phyloP scores from a whole-genome alignment of 139 green algal genomes.

The Asterochloris erici region DNA sequence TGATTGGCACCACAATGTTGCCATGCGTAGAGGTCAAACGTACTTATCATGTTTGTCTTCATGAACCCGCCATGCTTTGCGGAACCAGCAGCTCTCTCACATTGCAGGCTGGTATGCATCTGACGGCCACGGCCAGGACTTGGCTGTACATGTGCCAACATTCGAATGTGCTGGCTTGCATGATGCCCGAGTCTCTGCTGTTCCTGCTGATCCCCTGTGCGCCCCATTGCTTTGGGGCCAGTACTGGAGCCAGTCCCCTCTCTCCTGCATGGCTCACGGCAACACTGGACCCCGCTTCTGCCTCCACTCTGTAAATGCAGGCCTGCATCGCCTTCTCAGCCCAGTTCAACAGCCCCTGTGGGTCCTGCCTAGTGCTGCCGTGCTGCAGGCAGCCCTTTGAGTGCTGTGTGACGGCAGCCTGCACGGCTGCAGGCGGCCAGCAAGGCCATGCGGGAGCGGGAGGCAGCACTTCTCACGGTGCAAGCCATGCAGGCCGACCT shows the following conservation, averaged over 20 bases:
- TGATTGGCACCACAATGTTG: not conserved
- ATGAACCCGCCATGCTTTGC: not conserved
- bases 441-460: constrained; percentile 52
- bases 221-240: not conserved
- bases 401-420: not conserved
- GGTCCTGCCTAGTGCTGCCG: not conserved
- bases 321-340: not conserved
- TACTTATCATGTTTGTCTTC: not conserved
- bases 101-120: not conserved
- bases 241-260: not conserved
- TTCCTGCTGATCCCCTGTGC: not conserved
- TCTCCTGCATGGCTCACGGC: no score
- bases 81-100: not conserved
- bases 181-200: not conserved
- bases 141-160: not conserved
- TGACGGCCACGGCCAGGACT: not conserved
- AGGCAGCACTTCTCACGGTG: constrained; percentile 59
- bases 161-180: not conserved
- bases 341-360: not conserved
- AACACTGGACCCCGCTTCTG: not conserved
- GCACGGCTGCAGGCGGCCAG: constrained; percentile 23
- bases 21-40: no score
- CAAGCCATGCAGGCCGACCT: constrained; percentile 57
- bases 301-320: not conserved
- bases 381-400: not conserved